These are phyloP conservation scores for Lentinula detonsa DNA, from an alignment of 768 basidiomycete species.

Conservation along the genomic window DNA sequence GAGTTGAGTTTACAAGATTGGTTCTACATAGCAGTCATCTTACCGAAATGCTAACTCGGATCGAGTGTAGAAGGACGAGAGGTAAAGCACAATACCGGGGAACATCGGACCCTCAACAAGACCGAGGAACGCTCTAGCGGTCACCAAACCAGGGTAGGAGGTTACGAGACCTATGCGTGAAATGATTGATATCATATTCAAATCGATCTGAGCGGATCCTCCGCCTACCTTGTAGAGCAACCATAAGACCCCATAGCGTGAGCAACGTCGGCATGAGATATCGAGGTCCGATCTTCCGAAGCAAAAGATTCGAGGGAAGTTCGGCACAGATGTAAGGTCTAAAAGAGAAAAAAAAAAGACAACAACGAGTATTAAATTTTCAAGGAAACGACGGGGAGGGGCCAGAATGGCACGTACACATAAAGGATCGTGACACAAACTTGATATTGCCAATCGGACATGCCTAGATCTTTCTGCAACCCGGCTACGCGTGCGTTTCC, in stretches of 20 bases:
- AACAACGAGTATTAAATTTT: no score
- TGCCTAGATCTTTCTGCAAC: conserved; percentile 33
- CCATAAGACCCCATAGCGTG: conserved; percentile 43
- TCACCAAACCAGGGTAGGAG: conserved; percentile 40
- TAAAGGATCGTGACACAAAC: conserved; percentile 25
- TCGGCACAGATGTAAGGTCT: conserved; percentile 41
- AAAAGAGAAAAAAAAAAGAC: neutral
- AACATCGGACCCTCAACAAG: conserved; percentile 35
- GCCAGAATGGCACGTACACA: conserved; percentile 13
- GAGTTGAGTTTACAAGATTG: neutral
- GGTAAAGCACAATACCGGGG: conserved; percentile 33
- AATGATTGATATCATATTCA: neutral
- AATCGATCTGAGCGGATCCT: neutral
- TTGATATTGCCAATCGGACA: conserved; percentile 33
- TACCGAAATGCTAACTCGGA: conserved; percentile 26
- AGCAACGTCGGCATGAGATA: conserved; percentile 42
- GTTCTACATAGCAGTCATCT: conserved; percentile 2
- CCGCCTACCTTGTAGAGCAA: conserved; percentile 37
- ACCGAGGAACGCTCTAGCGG: conserved; percentile 47
- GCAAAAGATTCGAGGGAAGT: conserved; percentile 41
- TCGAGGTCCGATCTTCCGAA: conserved; percentile 41
- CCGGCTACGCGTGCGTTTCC: conserved; percentile 44
- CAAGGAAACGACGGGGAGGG: no score
- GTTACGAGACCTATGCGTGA: conserved; percentile 32
- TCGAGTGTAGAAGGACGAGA: conserved; percentile 33